A percentile compares a stretch with the other conserved stretches of the same genome.
phyloP scores from a whole-genome alignment of 805 yeast genomes.

The Henningerozyma blattae region DNA sequence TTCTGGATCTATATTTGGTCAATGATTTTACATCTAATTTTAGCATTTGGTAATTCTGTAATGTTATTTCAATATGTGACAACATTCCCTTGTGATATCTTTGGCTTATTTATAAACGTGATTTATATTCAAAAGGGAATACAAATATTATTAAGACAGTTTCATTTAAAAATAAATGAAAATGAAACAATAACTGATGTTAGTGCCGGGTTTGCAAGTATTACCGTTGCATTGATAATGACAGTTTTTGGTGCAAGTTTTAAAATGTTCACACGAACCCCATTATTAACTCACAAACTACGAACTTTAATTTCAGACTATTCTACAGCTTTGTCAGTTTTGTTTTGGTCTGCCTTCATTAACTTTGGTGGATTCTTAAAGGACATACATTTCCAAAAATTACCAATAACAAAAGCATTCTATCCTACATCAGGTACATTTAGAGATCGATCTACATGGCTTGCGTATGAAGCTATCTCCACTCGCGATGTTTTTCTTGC shows the following conservation, averaged over 20 bases:
- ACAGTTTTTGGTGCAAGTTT: constrained; percentile 70
- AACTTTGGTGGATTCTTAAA: constrained; percentile 75
- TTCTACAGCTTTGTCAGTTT: constrained; percentile 69
- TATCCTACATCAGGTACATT: constrained; percentile 44
- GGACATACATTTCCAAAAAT: constrained; percentile 41
- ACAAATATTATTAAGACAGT: constrained; percentile 67
- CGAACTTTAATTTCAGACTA: constrained; percentile 76
- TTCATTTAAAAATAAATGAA: constrained; percentile 28
- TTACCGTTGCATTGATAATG: constrained; percentile 66
- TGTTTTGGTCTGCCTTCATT: constrained; percentile 87
- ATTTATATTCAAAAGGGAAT: constrained; percentile 87
- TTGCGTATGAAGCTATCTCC: constrained; percentile 29
- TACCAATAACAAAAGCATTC: constrained; percentile 65
- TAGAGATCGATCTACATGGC: constrained; percentile 25
- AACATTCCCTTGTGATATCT: constrained; percentile 78
- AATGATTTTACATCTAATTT: constrained; percentile 62
- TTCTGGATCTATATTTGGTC: constrained; percentile 93
- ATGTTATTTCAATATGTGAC: constrained; percentile 61
- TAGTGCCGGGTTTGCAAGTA: constrained; percentile 57
- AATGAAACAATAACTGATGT: constrained; percentile 10
- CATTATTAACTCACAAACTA: constrained; percentile 44
- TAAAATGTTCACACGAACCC: constrained; percentile 32
- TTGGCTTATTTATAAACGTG: constrained; percentile 82
- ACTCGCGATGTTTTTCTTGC: constrained; percentile 79
- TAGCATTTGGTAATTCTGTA: constrained; percentile 62